Percentiles rank a stretch among this genome's conserved stretches.
These are phyloP conservation scores for Cucurbita maxima DNA, from an alignment of 306 rosid species.

Conservation along the genomic window DNA sequence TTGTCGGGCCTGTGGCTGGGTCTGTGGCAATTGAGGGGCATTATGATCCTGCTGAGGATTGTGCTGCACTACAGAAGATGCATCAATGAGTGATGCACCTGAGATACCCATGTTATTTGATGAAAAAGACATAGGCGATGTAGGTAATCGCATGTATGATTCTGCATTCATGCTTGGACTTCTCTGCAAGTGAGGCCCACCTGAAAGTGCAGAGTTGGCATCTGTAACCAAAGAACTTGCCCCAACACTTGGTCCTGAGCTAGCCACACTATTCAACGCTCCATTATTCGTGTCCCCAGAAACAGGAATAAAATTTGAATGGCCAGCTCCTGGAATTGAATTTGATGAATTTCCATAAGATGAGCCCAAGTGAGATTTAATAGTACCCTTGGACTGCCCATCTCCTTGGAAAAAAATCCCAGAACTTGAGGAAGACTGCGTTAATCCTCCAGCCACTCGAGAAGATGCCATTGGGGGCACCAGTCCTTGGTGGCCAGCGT, in stretches of 20 bases:
- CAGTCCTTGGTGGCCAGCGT: conserved; percentile 48
- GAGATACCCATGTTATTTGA: conserved; percentile 84
- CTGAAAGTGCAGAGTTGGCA: conserved; percentile 88
- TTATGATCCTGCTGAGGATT: conserved; percentile 71
- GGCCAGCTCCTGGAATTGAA: conserved; percentile 61
- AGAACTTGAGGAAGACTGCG: conserved; percentile 79
- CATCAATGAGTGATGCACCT: conserved; percentile 85
- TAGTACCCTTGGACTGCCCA: conserved; percentile 58
- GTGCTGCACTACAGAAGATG: conserved; percentile 64
- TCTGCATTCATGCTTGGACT: conserved; percentile 85
- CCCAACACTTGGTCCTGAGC: conserved; percentile 90
- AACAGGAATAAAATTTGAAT: conserved; percentile 57
- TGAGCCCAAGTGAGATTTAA: conserved; percentile 80
- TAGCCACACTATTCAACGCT: conserved; percentile 58
- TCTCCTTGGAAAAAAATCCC: conserved; percentile 98
- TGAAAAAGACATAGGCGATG: conserved; percentile 83
- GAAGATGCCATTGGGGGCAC: conserved; percentile 82
- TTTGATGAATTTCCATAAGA: conserved; percentile 69
- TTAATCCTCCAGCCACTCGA: conserved; percentile 86
- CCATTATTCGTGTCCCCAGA: conserved; percentile 73
- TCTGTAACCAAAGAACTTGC: conserved; percentile 95
- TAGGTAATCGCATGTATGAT: conserved; percentile 68
- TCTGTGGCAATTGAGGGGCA: conserved; percentile 51
- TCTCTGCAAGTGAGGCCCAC: conserved; percentile 83
- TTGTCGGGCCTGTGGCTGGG: conserved; percentile 40